Evolutionary conservation across 306 rosid genomes (phyloP).

Genomic region (Canavalia gladiata): DNA sequence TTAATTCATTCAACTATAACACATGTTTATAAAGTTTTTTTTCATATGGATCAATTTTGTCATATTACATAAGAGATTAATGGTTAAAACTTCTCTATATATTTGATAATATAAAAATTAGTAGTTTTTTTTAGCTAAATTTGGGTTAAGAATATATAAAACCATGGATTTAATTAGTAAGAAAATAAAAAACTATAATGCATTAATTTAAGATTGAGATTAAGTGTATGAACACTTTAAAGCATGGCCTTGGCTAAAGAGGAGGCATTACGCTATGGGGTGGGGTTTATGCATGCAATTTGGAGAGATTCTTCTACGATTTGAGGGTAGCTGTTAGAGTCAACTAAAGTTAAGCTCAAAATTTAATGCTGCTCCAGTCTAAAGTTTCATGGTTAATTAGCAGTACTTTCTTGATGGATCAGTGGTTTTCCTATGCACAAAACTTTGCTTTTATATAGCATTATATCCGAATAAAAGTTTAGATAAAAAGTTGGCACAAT

Average conservation of each 20-base stretch:
- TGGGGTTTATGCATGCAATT: slow-evolving; percentile 50
- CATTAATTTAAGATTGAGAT: not conserved
- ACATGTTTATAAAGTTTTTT: not conserved
- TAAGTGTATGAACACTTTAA: slow-evolving; percentile 29
- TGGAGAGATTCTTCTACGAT: slow-evolving; percentile 46
- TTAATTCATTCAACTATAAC: slow-evolving; percentile 1
- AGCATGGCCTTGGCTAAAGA: slow-evolving; percentile 32
- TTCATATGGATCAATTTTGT: not conserved
- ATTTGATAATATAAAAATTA: not conserved
- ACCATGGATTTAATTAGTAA: not conserved
- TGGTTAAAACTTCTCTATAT: not conserved
- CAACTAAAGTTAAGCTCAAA: slow-evolving; percentile 50
- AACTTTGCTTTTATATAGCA: slow-evolving; percentile 52
- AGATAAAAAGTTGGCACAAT: slow-evolving; percentile 65
- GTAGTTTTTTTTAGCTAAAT: not conserved
- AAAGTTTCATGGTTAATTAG: slow-evolving; percentile 42
- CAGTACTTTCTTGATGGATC: slow-evolving; percentile 47
- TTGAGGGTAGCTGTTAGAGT: slow-evolving; percentile 38
- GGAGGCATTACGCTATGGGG: slow-evolving; percentile 40
- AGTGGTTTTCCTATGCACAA: slow-evolving; percentile 38
- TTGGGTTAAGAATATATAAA: slow-evolving; percentile 19
- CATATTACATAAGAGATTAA: not conserved
- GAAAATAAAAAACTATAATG: slow-evolving; percentile 8
- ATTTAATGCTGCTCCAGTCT: slow-evolving; percentile 54
- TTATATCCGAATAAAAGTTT: slow-evolving; percentile 57